These are phyloP conservation scores for Phytophthora cactorum DNA, from an alignment of 352 stramenopile genomes.

Conservation along the genomic window DNA sequence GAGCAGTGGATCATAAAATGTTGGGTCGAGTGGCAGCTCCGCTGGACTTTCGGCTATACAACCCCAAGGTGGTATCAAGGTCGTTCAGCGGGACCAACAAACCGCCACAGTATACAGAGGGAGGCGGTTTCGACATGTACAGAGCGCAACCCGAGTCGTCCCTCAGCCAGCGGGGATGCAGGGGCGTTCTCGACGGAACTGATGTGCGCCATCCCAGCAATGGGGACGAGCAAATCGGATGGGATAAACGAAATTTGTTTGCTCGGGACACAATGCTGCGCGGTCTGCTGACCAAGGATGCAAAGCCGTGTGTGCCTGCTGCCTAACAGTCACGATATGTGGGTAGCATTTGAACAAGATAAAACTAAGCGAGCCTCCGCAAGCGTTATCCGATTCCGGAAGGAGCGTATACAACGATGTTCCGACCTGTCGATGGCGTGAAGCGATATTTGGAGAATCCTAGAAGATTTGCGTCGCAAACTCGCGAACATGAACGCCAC, in stretches of 20 bases:
- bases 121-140: conserved; percentile 12
- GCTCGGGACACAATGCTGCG: conserved; percentile 2
- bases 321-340: conserved; percentile 2
- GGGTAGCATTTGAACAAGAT: conserved; percentile 9
- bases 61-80: no score
- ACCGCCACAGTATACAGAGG: neutral
- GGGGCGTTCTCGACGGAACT: neutral
- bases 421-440: neutral
- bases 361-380: conserved; percentile 3
- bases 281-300: conserved; percentile 4
- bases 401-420: conserved; percentile 1
- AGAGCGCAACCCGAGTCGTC: neutral
- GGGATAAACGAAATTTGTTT: neutral
- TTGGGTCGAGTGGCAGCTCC: neutral
- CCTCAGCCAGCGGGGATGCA: neutral
- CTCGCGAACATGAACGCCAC: conserved; percentile 7
- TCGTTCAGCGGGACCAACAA: neutral
- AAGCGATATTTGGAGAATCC: conserved; percentile 1
- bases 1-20: neutral
- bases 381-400: neutral
- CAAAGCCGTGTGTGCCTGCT: neutral
- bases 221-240: neutral
- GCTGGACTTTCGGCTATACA: neutral
- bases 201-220: neutral
- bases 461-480: neutral